Conservation (phyloP, 768 basidiomycete genomes). For the Tephrocybe sp. region DNA sequence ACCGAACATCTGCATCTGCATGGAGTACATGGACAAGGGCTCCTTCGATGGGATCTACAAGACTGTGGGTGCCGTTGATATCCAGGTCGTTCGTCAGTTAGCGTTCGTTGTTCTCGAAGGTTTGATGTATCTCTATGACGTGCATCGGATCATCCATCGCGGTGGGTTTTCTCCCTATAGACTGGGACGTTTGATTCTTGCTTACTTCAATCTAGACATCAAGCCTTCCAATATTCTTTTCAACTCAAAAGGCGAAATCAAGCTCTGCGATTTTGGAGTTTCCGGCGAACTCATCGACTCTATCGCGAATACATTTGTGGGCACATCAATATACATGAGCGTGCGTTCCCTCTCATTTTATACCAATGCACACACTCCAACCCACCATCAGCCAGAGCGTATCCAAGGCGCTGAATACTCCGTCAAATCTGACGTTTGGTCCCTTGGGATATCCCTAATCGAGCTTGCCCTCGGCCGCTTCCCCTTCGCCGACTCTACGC, state of each 20-base stretch:
- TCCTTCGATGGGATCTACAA: constrained; percentile 95
- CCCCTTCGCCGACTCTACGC: constrained; percentile 85
- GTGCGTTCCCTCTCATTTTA: constrained; percentile 47
- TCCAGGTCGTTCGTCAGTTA: constrained; percentile 90
- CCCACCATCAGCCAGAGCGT: constrained; percentile 79
- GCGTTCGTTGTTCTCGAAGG: constrained; percentile 94
- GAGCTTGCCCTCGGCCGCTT: constrained; percentile 96
- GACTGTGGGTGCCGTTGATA: constrained; percentile 86
- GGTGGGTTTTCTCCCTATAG: constrained; percentile 53
- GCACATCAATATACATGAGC: constrained; percentile 99
- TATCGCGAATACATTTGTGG: constrained; percentile 98
- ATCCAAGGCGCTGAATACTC: constrained; percentile 98
- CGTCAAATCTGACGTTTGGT: constrained; percentile 99
- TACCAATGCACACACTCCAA: neutral
- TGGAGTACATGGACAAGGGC: constrained; percentile 96
- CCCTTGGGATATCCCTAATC: constrained; percentile 93
- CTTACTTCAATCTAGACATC: constrained; percentile 64
- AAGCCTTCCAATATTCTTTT: constrained; percentile 97
- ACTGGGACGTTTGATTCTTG: neutral
- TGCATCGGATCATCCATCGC: constrained; percentile 96
- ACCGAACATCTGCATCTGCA: constrained; percentile 98
- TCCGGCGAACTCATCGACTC: constrained; percentile 99
- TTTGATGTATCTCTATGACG: constrained; percentile 97
- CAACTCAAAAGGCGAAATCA: constrained; percentile 94
- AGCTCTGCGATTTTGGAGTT: constrained; percentile 99